Conservation (phyloP, 2,329 filamentous ascomycete genomes). For the Trichoderma arundinaceum region DNA sequence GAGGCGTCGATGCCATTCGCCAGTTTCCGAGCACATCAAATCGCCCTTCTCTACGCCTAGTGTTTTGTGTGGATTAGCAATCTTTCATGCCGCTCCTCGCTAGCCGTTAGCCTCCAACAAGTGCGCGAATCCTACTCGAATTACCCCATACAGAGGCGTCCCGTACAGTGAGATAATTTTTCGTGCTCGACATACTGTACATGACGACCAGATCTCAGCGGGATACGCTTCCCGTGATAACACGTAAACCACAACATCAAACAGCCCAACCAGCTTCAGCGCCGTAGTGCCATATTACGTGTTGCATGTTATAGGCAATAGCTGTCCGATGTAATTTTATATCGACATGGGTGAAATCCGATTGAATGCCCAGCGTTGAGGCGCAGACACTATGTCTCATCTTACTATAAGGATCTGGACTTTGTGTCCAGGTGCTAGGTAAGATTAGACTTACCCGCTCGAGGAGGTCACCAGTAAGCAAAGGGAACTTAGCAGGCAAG, state of each 20-base stretch:
- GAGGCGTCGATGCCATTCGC: too few species aligned
- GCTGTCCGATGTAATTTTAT: not conserved
- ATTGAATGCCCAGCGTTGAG: constrained; percentile 9
- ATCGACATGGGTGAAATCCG: constrained; percentile 17
- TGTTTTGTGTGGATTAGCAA: constrained; percentile 20
- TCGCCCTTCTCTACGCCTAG: not conserved
- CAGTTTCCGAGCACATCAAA: not conserved
- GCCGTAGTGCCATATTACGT: not conserved
- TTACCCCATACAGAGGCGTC: constrained; percentile 1
- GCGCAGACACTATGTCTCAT: constrained; percentile 24
- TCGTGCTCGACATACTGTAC: not conserved
- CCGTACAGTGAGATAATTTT: not conserved
- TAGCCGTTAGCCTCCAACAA: not conserved
- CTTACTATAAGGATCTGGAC: constrained; percentile 11
- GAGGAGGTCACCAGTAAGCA: constrained; percentile 11
- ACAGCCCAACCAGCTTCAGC: constrained; percentile 2
- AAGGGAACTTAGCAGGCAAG: not conserved
- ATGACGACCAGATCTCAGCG: not conserved
- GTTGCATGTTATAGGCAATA: too few species aligned
- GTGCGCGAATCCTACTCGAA: constrained; percentile 21
- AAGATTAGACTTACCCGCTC: not conserved
- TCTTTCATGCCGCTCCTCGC: constrained; percentile 1
- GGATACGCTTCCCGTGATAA: constrained; percentile 13
- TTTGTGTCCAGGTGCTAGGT: not conserved
- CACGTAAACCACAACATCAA: constrained; percentile 23